Evolutionary conservation across 1,139 yeast species (phyloP).

Genomic region (Magnusiomyces fungicola): DNA sequence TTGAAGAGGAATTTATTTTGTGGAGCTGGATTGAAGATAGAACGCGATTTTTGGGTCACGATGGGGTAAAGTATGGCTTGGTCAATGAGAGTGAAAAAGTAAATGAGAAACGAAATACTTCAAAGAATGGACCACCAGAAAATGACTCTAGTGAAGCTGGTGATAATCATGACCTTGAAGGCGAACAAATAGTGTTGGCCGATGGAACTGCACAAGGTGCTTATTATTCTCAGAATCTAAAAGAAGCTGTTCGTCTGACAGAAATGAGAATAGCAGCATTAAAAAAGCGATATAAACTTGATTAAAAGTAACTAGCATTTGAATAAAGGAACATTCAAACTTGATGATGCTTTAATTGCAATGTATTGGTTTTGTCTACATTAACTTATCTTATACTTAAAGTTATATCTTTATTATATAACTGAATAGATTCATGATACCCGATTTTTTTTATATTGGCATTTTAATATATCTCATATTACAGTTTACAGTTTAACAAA

Average conservation of each 20-base stretch:
- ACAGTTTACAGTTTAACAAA: too few species aligned
- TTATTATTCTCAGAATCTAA: conserved; percentile 38
- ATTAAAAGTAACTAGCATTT: not conserved
- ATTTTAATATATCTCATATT: too few species aligned
- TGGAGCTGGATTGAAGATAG: conserved; percentile 80
- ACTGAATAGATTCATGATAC: too few species aligned
- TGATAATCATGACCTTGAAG: not conserved
- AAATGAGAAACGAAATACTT: too few species aligned
- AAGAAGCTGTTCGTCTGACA: conserved; percentile 49
- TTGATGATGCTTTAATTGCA: too few species aligned
- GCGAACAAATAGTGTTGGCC: not conserved
- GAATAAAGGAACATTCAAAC: too few species aligned
- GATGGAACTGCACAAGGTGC: not conserved
- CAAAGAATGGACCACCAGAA: too few species aligned
- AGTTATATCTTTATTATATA: too few species aligned
- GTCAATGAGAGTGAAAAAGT: too few species aligned
- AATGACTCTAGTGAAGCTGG: not conserved
- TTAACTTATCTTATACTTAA: too few species aligned
- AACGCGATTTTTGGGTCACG: not conserved
- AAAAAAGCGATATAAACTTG: conserved; percentile 19
- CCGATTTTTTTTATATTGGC: too few species aligned
- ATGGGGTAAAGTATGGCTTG: not conserved
- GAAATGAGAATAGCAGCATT: conserved; percentile 43
- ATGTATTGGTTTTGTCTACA: too few species aligned
- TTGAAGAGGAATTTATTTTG: conserved; percentile 53